Conservation (phyloP, 345 rosid genomes). For the Arabis hirsuta region DNA sequence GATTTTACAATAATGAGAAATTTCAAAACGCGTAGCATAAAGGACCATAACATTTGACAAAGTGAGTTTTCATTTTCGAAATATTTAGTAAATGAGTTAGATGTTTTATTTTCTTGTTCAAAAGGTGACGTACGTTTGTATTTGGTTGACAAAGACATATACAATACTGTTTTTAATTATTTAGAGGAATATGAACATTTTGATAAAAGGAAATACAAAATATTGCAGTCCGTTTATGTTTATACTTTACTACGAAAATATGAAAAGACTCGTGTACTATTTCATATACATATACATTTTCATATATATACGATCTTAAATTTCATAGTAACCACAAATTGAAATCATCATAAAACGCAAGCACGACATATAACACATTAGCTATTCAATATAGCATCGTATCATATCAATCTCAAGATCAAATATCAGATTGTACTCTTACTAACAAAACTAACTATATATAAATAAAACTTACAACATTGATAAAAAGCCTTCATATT, state of each 20-base stretch:
- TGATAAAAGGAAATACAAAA: too few species aligned
- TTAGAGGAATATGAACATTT: too few species aligned
- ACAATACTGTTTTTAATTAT: too few species aligned
- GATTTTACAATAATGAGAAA: background rate
- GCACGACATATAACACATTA: background rate
- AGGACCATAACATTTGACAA: background rate
- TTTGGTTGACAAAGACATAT: too few species aligned
- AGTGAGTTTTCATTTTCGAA: background rate
- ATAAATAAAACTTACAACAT: background rate
- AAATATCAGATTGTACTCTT: background rate
- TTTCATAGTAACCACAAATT: background rate
- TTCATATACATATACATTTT: too few species aligned
- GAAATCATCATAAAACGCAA: background rate
- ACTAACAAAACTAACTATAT: constrained; percentile 4
- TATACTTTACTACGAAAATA: too few species aligned
- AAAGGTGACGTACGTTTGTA: background rate
- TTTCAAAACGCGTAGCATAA: constrained; percentile 8
- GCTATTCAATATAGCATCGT: background rate
- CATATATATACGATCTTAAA: background rate
- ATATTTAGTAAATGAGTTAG: background rate
- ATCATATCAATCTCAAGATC: background rate
- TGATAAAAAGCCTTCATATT: background rate
- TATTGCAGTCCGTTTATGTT: too few species aligned
- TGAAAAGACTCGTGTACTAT: too few species aligned
- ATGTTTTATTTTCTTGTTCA: background rate